Evolutionary conservation across 164 flowering plant genomes (phyloP), one percentile per base, ranked within the genome.

Genomic region (Liriodendron chinense): DNA sequence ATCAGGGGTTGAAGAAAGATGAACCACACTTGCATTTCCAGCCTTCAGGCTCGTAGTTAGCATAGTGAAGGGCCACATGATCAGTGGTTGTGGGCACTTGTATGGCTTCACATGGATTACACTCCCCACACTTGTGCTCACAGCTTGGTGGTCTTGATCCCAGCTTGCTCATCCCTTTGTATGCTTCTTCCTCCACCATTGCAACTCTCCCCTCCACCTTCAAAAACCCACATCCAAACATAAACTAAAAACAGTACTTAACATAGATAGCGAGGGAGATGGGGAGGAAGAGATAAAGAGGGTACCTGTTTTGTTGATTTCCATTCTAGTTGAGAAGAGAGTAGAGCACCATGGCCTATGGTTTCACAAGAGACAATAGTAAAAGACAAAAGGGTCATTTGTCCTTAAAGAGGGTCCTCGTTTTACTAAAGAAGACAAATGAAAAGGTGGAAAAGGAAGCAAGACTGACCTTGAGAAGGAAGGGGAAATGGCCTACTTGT

Each of bases 1-100:
- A n/a, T 69, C 20, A 89, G 16, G 93, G 93, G 74, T 81, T 83
- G 83, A 72, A 88, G 78, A 86, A 77, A 69, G 84, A 69, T 76
- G 82, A 2, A 18, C 90, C 89, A 74, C 93, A 88, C 73, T 83
- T 88, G 89, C 93, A 89, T 84, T 85, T 88, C 93, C 93, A 89
- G 23, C 90, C 89, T 69, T 89, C 93, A 9, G 93, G 91, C 77
- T 83, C 85, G 74, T 89, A 89, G 76, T 89, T 89, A 5, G 93
- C 73, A 72, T 81, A 87, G 23, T 88, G 86, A 49, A 82, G 25
- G 2, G 80, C 76, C 22, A 80, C 0, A 10, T 47, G 78, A 57
- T 74, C 78, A 64, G 78, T 69, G 16, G 78, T 82, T 20, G 88
- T 76, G 25, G 91, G 91, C 48, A 85, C 87, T 78, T 89, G 93